These are phyloP conservation scores for Pseudoscleropodium purum DNA, from an alignment of 225 moss, liverwort and hornwort species.

Conservation along the genomic window DNA sequence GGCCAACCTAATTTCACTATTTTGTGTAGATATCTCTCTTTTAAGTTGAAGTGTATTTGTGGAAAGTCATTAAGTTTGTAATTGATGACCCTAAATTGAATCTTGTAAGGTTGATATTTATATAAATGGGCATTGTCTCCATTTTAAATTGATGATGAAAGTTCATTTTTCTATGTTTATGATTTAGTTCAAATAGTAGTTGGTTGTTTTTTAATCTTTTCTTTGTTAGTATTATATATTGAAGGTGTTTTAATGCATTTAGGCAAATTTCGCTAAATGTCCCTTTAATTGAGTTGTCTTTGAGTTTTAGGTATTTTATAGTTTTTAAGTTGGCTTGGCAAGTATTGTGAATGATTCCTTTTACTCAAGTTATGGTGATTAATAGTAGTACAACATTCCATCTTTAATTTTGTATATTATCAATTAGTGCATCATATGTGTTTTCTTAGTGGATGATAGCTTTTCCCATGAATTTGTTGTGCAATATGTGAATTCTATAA, in stretches of 20 bases:
- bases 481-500: not conserved
- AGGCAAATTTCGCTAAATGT: not conserved
- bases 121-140: accelerated
- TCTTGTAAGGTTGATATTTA: not conserved
- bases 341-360: not conserved
- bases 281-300: not conserved
- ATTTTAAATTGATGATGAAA: not conserved
- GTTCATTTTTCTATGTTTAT: not conserved
- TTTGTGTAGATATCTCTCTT: too few species aligned
- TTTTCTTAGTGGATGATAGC: too few species aligned
- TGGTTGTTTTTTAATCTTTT: not conserved
- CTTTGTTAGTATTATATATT: not conserved
- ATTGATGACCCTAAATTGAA: too few species aligned
- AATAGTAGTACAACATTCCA: not conserved
- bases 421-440: not conserved
- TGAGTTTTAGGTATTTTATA: not conserved
- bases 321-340: not conserved
- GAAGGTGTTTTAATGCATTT: not conserved
- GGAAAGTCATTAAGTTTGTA: too few species aligned
- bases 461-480: not conserved
- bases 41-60: too few species aligned
- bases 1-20: too few species aligned
- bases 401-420: not conserved
- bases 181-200: not conserved
- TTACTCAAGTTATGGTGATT: not conserved